Evolutionary conservation across 176 grass and related monocot species (phyloP), one percentile per base, ranked within the genome.

Genomic region (Chrysopogon serrulatus): DNA sequence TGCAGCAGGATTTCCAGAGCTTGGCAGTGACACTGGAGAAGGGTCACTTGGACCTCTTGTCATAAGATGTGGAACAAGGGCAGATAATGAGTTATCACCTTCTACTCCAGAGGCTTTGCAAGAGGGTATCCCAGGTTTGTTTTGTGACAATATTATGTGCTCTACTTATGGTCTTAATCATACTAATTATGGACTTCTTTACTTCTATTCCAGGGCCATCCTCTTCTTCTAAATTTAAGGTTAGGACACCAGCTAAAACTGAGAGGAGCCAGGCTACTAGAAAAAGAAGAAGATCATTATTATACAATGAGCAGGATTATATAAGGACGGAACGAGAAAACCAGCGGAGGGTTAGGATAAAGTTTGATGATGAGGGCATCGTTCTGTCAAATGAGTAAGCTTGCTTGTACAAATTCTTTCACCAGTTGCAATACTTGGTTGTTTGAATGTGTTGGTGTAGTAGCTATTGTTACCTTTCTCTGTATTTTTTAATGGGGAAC

Each of bases 181-280:
- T 87, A 54, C 80, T 79, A 37, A 68, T 68, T 77, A 33, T 72
- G 40, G 17, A 21, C 39, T 84, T 32, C 45, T 61, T 79, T 49
- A 26, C 16, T 87, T 82, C 43, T 42, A 74, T 42, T 86, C 13
- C 79, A 95, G 91, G 86, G 48, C 19, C 73, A 53, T 30, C 71
- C 59, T 77, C 64, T 51, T 97, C 87, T 66, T 87, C 91, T 73
- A 92, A 86, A 86, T 90, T 90, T 85, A 79, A 48, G 27, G 90
- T 99, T 51, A 84, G 28, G 57, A 99, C 93, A 78, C 96, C 96
- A 69, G 89, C 87, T 86, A 96, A 89, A 48, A 94, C 42, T 59
- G 96, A 99, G 39, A 83, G 43, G 62, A 45, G 24, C 31, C 65
- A 44, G 23, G 61, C 47, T 40, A 76, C 31, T 49, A 90, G 40